Base-by-base conservation (phyloP, 768 basidiomycete species). In the Boletus subparvulus region DNA sequence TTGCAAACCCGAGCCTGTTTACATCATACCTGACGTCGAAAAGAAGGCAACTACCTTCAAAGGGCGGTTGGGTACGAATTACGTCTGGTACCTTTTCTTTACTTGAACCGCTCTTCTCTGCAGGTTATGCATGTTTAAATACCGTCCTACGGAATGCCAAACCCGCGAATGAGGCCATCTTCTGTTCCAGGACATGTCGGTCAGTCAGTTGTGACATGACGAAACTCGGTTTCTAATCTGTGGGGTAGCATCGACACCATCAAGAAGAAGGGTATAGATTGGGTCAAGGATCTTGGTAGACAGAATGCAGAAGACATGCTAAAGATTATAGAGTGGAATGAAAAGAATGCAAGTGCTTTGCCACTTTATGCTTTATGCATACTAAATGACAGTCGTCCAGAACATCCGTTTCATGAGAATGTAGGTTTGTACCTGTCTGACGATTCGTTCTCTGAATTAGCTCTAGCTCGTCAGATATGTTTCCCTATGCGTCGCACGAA, bases 271-370 rank as follows among this genome's bases (percentile, higher is more conserved):
- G 92, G 92, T 1, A 77, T 88, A 33, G 87, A 92, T 6, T 88
- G 83, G 73, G 85, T 86, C n/a, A 92, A 92, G 67, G 86, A 90
- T 26, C 73, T 96, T 0, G 94, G 89, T 3, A 75, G 80, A 37
- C 84, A 83, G 71, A 97, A 97, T 61, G 77, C 82, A 1, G 74
- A 82, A 64, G 92, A 94, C 67, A 75, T 94, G 35, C 64, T 81
- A 24, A 81, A 80, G 37, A 80, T 94, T 50, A 89, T 94, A 43
- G 79, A 92, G 73, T 97, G 94, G 94, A 97, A 96, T 66, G 94
- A 93, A 69, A 80, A 82, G 47, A 91, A 96, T 72, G 86, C 83
- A 66, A 49, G 76, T 67, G 24, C 37, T 47, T 52, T 43, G 3
- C 54, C 30, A 21, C 37, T 8, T 9, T 28, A 3, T 36, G 19